phyloP scores from a whole-genome alignment of 2,329 filamentous ascomycete genomes.

The Botrytis squamosa region DNA sequence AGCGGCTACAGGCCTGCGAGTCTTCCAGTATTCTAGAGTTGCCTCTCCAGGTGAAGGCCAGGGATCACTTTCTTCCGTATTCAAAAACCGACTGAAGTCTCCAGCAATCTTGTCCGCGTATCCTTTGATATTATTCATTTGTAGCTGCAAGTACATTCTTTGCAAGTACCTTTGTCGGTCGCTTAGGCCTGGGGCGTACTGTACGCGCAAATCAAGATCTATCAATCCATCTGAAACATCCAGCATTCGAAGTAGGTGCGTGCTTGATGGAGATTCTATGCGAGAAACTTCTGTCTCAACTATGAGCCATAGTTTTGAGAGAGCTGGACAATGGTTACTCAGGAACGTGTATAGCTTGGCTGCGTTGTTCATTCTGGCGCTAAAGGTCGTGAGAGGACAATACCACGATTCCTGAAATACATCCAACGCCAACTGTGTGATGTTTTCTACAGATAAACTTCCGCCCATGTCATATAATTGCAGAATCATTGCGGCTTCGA shows the following conservation, averaged over 20 bases:
- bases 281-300: neutral
- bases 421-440: neutral
- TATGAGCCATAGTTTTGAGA: neutral
- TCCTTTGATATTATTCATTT: neutral
- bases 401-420: neutral
- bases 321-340: neutral
- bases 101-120: neutral
- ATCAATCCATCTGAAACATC: neutral
- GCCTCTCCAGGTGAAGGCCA: neutral
- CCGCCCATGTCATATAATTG: neutral
- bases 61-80: neutral
- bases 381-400: accelerated
- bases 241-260: neutral
- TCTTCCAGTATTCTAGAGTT: neutral
- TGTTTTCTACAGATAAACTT: neutral
- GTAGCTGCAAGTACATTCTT: accelerated
- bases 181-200: neutral
- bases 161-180: neutral
- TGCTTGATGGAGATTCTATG: accelerated
- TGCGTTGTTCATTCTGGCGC: neutral
- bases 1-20: neutral
- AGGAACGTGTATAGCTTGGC: neutral
- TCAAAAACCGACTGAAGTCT: neutral
- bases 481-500: accelerated
- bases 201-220: neutral